Evolutionary conservation across 768 basidiomycete genomes (phyloP).

Genomic region (Ramaria rubella): DNA sequence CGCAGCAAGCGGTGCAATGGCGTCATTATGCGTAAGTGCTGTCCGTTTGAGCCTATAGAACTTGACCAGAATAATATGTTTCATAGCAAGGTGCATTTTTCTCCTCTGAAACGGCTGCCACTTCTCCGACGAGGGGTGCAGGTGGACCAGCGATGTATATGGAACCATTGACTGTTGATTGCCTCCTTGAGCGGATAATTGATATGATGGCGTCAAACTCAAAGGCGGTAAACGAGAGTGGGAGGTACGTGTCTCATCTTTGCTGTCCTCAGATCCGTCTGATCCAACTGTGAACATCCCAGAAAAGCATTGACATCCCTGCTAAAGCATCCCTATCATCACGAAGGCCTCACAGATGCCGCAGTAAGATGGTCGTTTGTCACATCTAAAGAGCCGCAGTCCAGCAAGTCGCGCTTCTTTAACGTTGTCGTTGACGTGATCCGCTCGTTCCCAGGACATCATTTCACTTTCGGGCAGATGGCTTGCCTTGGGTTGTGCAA

Average conservation of each 20-base stretch:
- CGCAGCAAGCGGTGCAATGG: constrained; percentile 80
- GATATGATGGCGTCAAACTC: constrained; percentile 63
- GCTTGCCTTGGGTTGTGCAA: constrained; percentile 78
- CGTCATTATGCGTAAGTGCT: constrained; percentile 76
- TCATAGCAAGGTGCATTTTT: constrained; percentile 73
- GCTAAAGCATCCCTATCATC: constrained; percentile 49
- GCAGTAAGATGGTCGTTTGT: constrained; percentile 66
- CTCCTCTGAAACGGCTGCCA: constrained; percentile 49
- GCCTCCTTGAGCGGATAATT: constrained; percentile 57
- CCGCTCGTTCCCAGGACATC: constrained; percentile 39
- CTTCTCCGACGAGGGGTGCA: constrained; percentile 57
- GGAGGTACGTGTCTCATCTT: constrained; percentile 47
- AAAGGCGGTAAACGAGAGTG: constrained; percentile 42
- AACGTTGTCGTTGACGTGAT: constrained; percentile 71
- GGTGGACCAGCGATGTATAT: constrained; percentile 41
- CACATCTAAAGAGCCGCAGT: constrained; percentile 38
- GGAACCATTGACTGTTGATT: constrained; percentile 46
- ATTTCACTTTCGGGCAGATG: constrained; percentile 67
- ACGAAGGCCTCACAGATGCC: constrained; percentile 53
- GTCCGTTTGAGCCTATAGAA: background rate
- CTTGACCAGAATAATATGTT: background rate
- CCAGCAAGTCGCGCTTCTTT: constrained; percentile 61
- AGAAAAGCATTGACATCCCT: constrained; percentile 77
- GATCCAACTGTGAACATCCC: background rate
- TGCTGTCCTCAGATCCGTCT: background rate